Percentiles rank a stretch among this genome's conserved stretches.
phyloP scores from a whole-genome alignment of 352 stramenopile genomes.

The Aphanomyces stellatus region DNA sequence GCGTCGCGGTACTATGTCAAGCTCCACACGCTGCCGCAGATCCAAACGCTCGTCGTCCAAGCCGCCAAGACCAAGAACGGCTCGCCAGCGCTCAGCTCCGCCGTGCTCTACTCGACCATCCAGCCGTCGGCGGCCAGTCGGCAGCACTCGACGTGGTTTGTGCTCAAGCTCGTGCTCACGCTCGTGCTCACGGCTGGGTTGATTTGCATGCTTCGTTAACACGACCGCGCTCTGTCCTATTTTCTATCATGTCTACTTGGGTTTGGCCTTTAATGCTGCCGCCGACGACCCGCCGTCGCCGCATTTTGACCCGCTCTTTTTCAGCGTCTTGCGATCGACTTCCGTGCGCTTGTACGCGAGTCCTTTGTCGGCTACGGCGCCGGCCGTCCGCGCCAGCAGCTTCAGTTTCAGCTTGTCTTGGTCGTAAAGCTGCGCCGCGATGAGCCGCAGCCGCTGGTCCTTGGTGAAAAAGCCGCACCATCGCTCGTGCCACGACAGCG shows the following conservation, averaged over 20 bases:
- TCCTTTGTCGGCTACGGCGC: background rate
- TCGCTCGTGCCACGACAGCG: slow-evolving; percentile 7
- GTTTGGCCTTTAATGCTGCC: no score
- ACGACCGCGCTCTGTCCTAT: no score
- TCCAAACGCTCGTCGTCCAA: slow-evolving; percentile 37
- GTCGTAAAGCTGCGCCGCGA: slow-evolving; percentile 10
- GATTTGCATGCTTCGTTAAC: slow-evolving; percentile 11
- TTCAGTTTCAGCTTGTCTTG: slow-evolving; percentile 3
- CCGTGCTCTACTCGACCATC: slow-evolving; percentile 42
- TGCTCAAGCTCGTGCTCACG: slow-evolving; percentile 58
- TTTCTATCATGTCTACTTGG: no score
- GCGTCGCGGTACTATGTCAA: slow-evolving; percentile 32
- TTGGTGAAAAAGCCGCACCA: slow-evolving; percentile 17
- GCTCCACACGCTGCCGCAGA: slow-evolving; percentile 39
- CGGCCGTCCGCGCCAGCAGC: background rate
- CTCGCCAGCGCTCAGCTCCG: slow-evolving; percentile 31
- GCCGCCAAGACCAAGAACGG: slow-evolving; percentile 18
- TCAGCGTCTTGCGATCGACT: background rate
- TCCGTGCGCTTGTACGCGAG: background rate
- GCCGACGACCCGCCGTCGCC: no score
- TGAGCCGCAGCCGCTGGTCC: slow-evolving; percentile 17
- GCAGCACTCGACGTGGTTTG: slow-evolving; percentile 47
- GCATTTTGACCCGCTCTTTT: background rate
- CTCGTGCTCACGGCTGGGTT: slow-evolving; percentile 50
- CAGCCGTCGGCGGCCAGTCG: slow-evolving; percentile 33